Conservation (phyloP, 192 early-diverging fungal genomes). For the Chytriomyces sp. region DNA sequence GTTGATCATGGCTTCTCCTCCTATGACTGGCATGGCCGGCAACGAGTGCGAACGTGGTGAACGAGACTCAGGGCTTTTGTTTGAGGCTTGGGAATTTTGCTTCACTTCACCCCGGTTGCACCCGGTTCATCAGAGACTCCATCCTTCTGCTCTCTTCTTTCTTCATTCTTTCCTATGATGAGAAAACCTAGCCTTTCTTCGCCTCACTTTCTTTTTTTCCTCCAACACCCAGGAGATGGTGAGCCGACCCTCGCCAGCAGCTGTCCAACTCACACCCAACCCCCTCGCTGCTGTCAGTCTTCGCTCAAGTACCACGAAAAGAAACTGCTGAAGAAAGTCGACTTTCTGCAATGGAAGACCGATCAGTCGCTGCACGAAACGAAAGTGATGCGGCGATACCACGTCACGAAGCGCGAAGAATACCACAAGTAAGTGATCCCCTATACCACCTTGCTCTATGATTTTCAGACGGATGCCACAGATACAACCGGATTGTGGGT, state of each 20-base stretch:
- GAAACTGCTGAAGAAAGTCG: constrained; percentile 93
- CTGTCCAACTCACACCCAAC: not conserved
- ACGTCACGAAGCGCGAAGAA: constrained; percentile 86
- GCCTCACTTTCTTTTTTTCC: too few species aligned
- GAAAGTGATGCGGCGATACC: constrained; percentile 85
- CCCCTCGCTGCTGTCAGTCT: constrained; percentile 29
- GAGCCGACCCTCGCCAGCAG: not conserved
- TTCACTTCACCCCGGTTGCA: too few species aligned
- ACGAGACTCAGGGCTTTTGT: not conserved
- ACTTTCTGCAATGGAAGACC: constrained; percentile 91
- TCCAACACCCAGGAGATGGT: too few species aligned
- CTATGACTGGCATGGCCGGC: not conserved
- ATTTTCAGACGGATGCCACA: constrained; percentile 10
- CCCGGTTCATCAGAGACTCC: too few species aligned
- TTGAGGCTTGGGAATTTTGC: too few species aligned
- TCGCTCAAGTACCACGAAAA: constrained; percentile 89
- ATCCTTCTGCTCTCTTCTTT: too few species aligned
- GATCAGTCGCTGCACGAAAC: constrained; percentile 83
- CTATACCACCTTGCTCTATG: not conserved
- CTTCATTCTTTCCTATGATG: too few species aligned
- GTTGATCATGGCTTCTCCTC: too few species aligned
- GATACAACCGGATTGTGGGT: constrained; percentile 81
- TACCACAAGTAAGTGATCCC: constrained; percentile 67
- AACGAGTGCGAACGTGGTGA: not conserved
- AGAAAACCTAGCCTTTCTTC: too few species aligned